Percentiles rank a stretch among this genome's conserved stretches.
Evolutionary conservation across 257 asterid species (phyloP).

Genomic region (Leonotis leonurus): DNA sequence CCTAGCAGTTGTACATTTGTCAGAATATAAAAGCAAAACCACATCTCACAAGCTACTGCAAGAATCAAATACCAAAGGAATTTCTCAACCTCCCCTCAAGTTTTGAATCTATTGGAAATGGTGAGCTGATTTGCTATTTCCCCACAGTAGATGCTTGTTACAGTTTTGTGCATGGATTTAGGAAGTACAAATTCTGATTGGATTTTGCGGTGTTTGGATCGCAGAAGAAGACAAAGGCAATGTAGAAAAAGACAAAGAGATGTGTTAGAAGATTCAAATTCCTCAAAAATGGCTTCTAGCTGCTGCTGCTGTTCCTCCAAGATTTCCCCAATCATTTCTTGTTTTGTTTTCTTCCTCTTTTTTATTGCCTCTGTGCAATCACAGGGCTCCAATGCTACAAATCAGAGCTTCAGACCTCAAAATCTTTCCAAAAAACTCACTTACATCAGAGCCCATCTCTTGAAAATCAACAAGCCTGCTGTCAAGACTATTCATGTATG

Average conservation of each 20-base stretch:
- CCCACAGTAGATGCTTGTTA: conserved; percentile 4
- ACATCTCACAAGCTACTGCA: conserved; percentile 23
- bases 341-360: conserved; percentile 58
- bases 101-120: conserved; percentile 30
- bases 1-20: conserved; percentile 48
- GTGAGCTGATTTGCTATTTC: conserved; percentile 10
- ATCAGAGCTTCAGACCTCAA: conserved; percentile 40
- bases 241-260: conserved; percentile 31
- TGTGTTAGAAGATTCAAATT: conserved; percentile 19
- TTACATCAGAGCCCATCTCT: conserved; percentile 44
- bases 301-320: conserved; percentile 17
- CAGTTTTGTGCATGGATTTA: conserved; percentile 28
- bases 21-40: conserved; percentile 32
- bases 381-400: conserved; percentile 23
- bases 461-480: conserved; percentile 69
- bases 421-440: conserved; percentile 36
- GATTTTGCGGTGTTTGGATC: conserved; percentile 25
- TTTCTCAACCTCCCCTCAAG: conserved; percentile 1
- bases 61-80: background rate
- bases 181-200: conserved; percentile 24
- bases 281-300: conserved; percentile 41
- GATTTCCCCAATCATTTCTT: conserved; percentile 55
- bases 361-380: conserved; percentile 34
- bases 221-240: conserved; percentile 47
- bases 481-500: conserved; percentile 69